phyloP scores from a whole-genome alignment of 306 rosid species.

The Cucumis sativus region DNA sequence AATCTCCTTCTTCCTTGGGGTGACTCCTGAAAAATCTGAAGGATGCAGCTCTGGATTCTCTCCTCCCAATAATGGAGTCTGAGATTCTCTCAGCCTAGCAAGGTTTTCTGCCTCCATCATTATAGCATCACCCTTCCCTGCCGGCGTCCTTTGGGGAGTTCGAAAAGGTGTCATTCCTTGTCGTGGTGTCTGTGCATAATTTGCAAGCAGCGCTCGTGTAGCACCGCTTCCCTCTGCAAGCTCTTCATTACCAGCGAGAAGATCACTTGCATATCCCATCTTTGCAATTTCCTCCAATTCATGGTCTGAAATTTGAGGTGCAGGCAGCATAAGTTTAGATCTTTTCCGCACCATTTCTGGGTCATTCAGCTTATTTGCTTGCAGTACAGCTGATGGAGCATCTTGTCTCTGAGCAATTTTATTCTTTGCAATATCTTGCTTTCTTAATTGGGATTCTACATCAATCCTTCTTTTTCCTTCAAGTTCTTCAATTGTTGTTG shows the following conservation, averaged over 20 bases:
- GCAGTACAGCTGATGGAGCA: slow-evolving; percentile 79
- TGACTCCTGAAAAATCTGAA: slow-evolving; percentile 92
- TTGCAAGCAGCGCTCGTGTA: slow-evolving; percentile 76
- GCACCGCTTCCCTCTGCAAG: slow-evolving; percentile 70
- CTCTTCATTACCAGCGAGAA: slow-evolving; percentile 62
- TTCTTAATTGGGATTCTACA: slow-evolving; percentile 65
- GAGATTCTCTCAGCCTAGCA: slow-evolving; percentile 94
- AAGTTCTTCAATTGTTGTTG: slow-evolving; percentile 87
- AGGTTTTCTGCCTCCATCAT: slow-evolving; percentile 97
- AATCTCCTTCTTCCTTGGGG: slow-evolving; percentile 74
- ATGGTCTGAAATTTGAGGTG: slow-evolving; percentile 87
- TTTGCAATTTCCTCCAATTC: slow-evolving; percentile 93
- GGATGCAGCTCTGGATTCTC: slow-evolving; percentile 91
- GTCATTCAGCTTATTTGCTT: slow-evolving; percentile 86
- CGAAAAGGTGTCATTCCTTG: slow-evolving; percentile 70
- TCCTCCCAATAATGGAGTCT: slow-evolving; percentile 90
- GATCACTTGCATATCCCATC: slow-evolving; percentile 90
- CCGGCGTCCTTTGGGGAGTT: slow-evolving; percentile 90
- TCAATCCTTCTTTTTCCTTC: slow-evolving; percentile 88
- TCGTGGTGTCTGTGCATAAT: slow-evolving; percentile 71
- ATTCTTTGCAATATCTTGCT: slow-evolving; percentile 78
- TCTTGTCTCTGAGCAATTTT: slow-evolving; percentile 85
- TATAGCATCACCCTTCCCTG: slow-evolving; percentile 86
- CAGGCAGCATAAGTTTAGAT: slow-evolving; percentile 88
- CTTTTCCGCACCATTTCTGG: slow-evolving; percentile 89